Conservation (phyloP, 148 eudicot species). For the Heliamphora exappendiculata region DNA sequence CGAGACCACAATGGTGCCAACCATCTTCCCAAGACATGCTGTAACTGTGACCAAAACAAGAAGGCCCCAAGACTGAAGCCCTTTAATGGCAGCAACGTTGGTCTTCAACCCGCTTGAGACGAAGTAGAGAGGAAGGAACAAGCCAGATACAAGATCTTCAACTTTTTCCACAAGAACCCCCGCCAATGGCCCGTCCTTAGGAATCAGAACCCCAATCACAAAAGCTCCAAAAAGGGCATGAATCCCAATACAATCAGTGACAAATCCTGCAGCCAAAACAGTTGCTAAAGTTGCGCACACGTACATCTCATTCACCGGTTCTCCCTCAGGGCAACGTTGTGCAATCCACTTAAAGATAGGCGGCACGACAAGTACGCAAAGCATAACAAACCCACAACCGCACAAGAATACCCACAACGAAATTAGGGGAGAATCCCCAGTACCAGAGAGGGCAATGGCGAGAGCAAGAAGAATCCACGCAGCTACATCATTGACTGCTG, state of each 20-base stretch:
- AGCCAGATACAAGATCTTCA: constrained; percentile 35
- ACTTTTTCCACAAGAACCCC: constrained; percentile 29
- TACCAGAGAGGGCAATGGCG: constrained; percentile 35
- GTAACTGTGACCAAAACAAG: constrained; percentile 27
- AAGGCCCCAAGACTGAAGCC: constrained; percentile 30
- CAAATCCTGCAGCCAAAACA: constrained; percentile 35
- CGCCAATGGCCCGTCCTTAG: constrained; percentile 35
- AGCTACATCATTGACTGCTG: constrained; percentile 41
- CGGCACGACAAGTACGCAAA: constrained; percentile 13
- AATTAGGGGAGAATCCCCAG: constrained; percentile 18
- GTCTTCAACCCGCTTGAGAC: constrained; percentile 37
- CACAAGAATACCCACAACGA: constrained; percentile 37
- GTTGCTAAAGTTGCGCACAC: constrained; percentile 23
- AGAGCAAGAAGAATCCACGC: constrained; percentile 48
- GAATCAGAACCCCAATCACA: constrained; percentile 32
- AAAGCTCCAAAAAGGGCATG: constrained; percentile 49
- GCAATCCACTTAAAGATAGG: constrained; percentile 30
- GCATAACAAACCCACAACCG: constrained; percentile 23
- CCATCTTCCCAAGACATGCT: constrained; percentile 30
- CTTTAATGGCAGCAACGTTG: constrained; percentile 23
- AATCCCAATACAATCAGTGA: constrained; percentile 41
- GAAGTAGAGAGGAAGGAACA: constrained; percentile 33
- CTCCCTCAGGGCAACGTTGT: constrained; percentile 21
- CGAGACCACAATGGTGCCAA: constrained; percentile 24
- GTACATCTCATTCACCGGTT: constrained; percentile 23